Base-by-base conservation (phyloP, 345 rosid species). In the Combretum micranthum region DNA sequence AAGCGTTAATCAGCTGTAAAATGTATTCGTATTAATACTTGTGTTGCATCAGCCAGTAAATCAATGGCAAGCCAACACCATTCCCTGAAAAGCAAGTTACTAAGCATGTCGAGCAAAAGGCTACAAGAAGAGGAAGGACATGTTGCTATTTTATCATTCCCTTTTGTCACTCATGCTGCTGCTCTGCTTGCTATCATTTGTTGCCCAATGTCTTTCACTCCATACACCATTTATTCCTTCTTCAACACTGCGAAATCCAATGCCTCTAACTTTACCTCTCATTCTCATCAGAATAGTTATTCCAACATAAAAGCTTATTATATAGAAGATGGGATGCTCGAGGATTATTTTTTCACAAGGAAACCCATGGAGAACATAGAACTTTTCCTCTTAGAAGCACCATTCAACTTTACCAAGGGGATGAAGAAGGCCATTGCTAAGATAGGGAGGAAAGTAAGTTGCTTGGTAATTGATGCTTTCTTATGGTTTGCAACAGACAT, bases 381-480 rank as follows among this genome's bases (percentile, higher is more conserved):
- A 11, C 19, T 55, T 4, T 83, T 80, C 54, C 11, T 75, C 17
- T 63, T 62, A 63, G 73, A 71, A 1, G 60, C 53, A 12, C 79
- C 72, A 12, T 75, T 15, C 44, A 80, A 76, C 46, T 71, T 73
- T 20, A 18, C 20, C 57, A 49, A 14, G 6, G 84, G 64, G 15
- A 44, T 77, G 46, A 48, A 64, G 10, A 43, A 4, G 12, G 69
- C 75, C 0, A 67, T 68, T 53, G 50, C 45, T 21, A 75, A 57
- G 42, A 66, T 61, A 0, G 77, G 80, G 23, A 44, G 42, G 60
- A 49, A 32, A 16, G 25, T 80, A 20, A 67, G 59, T 50, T 71
- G 77, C 59, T 50, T 83, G 42, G n/a, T 83, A 1, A 63, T 74
- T 0, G 88, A 83, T 21, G 85, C 78, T 0, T 80, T 80, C 18